Base-by-base conservation (phyloP, 1,284 basidiomycete genomes). In the Boletus smithii region DNA sequence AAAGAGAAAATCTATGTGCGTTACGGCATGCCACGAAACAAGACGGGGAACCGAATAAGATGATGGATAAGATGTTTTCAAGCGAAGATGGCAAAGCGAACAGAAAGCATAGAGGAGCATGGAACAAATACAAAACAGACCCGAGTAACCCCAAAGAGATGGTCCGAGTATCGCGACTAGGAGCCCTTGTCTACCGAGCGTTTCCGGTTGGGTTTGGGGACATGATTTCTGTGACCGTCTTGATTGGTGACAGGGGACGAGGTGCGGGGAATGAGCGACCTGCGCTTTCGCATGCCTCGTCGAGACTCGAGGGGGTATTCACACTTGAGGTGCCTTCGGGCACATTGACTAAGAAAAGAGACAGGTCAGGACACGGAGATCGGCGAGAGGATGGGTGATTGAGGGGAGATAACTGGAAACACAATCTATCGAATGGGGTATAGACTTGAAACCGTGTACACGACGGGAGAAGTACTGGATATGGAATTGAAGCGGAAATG, bases 261-360 rank as follows among this genome's bases (percentile, higher is more conserved):
- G 17, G 53, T 53, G 18, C 63, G 61, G 14, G 62, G 61, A 35
- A 66, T 34, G 22, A 68, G 57, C 62, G 60, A 66, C 66, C 59
- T 37, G 60, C 77, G 79, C 67, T 76, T 81, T 42, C 77, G 70
- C 71, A 79, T 76, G 16, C 83, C 80, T 14, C 81, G 71, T 34
- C 78, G 69, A 49, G 77, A 80, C 61, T 81, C 79, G 7, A 69
- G 63, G 4, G 81, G 82, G 51, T 80, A 83, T 53, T 76, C 76
- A 60, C 81, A 84, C 45, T 69, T 73, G 36, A 82, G 71, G 23
- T 74, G 72, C 20, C 81, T 76, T 34, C 79, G 71, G 44, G 74
- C 73, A 58, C 81, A 84, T 69, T 84, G 82, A 60, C 81, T 84
- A 61, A 51, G 58, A 56, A 53, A 54, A 31, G 16, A 53, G 46